Evolutionary conservation across 2,329 filamentous ascomycete species (phyloP).

Genomic region (Neonectria hederae): DNA sequence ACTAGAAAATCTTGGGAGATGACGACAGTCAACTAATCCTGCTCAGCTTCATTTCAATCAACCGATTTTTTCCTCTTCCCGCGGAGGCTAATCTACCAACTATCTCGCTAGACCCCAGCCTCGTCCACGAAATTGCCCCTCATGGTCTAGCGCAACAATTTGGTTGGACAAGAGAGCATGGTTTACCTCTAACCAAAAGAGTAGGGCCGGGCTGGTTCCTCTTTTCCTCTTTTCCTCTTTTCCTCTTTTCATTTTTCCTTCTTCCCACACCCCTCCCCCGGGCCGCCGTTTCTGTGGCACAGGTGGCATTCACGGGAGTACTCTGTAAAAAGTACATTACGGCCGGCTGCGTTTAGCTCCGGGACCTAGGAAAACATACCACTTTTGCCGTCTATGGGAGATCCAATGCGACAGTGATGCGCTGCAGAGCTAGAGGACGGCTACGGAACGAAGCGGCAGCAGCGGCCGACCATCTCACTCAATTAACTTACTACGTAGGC

Average conservation of each 20-base stretch:
- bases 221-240: not conserved
- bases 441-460: not conserved
- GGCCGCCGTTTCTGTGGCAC: not conserved
- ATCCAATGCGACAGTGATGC: not conserved
- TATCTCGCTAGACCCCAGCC: conserved; percentile 7
- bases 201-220: not conserved
- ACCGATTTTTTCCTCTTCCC: not conserved
- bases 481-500: too few species aligned
- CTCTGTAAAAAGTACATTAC: not conserved
- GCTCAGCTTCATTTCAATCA: conserved; percentile 16
- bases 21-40: conserved; percentile 12
- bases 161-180: conserved; percentile 21
- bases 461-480: not conserved
- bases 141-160: conserved; percentile 20
- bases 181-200: not conserved
- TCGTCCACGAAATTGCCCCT: conserved; percentile 16
- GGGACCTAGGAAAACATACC: conserved; percentile 18
- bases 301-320: not conserved
- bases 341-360: conserved; percentile 10
- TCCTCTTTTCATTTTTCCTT: not conserved
- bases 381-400: not conserved
- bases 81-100: conserved; percentile 1
- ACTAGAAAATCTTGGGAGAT: conserved; percentile 3
- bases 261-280: not conserved
- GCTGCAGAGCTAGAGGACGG: not conserved